Evolutionary conservation across 805 yeast genomes (phyloP).

Genomic region (Cyberlindnera sargentensis): DNA sequence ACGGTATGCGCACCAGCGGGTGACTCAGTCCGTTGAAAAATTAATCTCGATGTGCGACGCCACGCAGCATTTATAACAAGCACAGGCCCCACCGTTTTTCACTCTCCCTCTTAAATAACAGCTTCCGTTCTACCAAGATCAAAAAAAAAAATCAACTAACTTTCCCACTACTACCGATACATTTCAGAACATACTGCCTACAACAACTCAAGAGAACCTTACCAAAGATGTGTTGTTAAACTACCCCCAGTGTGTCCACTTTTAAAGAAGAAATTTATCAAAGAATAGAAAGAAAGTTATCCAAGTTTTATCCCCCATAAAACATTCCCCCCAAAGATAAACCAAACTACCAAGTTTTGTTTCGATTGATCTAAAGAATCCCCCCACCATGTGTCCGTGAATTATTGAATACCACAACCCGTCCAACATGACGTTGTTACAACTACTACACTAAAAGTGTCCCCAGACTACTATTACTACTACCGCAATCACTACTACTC

Average conservation of each 20-base stretch:
- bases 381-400: slow-evolving; percentile 22
- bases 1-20: not conserved
- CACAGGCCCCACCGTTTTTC: not conserved
- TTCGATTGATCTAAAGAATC: slow-evolving; percentile 9
- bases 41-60: not conserved
- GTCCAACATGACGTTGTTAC: slow-evolving; percentile 23
- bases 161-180: slow-evolving; percentile 15
- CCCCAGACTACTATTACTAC: slow-evolving; percentile 2
- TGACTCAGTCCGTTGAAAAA: not conserved
- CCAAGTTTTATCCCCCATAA: slow-evolving; percentile 1
- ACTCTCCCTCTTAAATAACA: not conserved
- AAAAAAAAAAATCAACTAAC: not conserved
- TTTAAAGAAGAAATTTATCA: slow-evolving; percentile 1
- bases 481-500: not conserved
- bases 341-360: slow-evolving; percentile 7
- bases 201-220: not conserved
- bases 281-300: slow-evolving; percentile 1
- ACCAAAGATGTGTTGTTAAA: slow-evolving; percentile 23
- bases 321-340: slow-evolving; percentile 1
- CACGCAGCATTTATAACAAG: too few relatives aligned
- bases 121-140: not conserved
- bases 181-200: slow-evolving; percentile 1
- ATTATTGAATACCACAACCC: slow-evolving; percentile 8
- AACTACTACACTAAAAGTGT: slow-evolving; percentile 1
- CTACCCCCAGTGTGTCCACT: slow-evolving; percentile 4